Base-by-base conservation (phyloP, 805 yeast species). In the Blastobotrys attinorum region DNA sequence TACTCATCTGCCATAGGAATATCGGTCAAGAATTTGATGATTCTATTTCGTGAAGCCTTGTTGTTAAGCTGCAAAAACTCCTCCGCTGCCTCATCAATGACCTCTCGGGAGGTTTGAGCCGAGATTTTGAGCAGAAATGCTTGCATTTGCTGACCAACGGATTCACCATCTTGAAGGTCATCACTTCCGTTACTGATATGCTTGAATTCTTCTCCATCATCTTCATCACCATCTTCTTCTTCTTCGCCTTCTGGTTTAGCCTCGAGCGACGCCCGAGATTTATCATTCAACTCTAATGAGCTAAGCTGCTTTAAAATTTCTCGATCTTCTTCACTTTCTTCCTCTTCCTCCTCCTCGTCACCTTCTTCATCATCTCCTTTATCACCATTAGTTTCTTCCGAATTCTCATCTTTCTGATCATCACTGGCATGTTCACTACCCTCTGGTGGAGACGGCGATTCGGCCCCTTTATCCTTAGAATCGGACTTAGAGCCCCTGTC, bases 41-140 rank as follows among this genome's bases (percentile, higher is more conserved):
- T 56, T 50, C 86, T 67, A 49, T 77, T 74, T 39, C 71, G 73
- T 0, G 94, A 77, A 0, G 92, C 88, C 58, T 81, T 85, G 55
- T 83, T 84, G 56, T 81, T 75, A 20, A 86, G 61, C 6, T 61
- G 42, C 8, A 58, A 50, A 45, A 54, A 63, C 22, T 62, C 65
- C 13, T 57, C 25, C 2, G 67, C 64, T 6, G 55, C 38, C 17
- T 50, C 51, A 22, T 69, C 67, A 16, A 57, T 55, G 6, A 36
- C 27, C 2, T 58, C 62, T 8, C 55, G 47, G 8, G 58, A 50
- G 1, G 50, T 40, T 7, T 47, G 50, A 4, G 41, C 45, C 3
- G 42, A 25, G 7, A 56, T 43, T 3, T 45, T 22, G 4, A 31
- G 32, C 22, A 56, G 41, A 23, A 56, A 44, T 21, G n/a, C 23